Evolutionary conservation across 1,139 yeast species (phyloP).

Genomic region (Saccharomyces pastorianus): DNA sequence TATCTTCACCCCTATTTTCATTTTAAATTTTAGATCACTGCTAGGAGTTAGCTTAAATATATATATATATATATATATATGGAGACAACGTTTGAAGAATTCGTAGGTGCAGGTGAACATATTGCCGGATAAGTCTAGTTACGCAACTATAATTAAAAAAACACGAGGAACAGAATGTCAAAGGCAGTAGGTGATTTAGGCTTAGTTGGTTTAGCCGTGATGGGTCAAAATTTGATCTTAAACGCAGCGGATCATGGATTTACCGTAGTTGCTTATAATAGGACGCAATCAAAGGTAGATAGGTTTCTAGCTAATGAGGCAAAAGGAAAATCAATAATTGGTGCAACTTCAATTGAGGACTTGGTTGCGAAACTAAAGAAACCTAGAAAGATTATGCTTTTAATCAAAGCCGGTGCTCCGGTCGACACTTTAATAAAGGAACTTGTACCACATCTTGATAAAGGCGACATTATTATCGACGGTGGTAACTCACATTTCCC

Average conservation of each 20-base stretch:
- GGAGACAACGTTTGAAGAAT: background rate
- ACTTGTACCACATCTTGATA: slow-evolving; percentile 82
- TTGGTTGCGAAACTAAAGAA: slow-evolving; percentile 82
- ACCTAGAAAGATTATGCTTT: slow-evolving; percentile 90
- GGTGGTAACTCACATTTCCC: slow-evolving; percentile 99
- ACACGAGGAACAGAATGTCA: background rate
- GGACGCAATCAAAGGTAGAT: slow-evolving; percentile 93
- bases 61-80: background rate
- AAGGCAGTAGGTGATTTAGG: slow-evolving; percentile 61
- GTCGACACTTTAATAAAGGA: slow-evolving; percentile 88
- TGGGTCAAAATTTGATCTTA: slow-evolving; percentile 97
- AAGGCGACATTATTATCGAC: slow-evolving; percentile 96
- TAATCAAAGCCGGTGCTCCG: slow-evolving; percentile 95
- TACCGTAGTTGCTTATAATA: slow-evolving; percentile 96
- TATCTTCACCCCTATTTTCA: background rate
- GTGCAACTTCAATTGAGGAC: slow-evolving; percentile 90
- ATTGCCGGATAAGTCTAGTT: background rate
- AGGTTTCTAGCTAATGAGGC: slow-evolving; percentile 91
- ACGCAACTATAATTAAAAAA: background rate
- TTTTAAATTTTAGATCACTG: background rate
- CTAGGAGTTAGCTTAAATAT: background rate
- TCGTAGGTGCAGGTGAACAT: background rate
- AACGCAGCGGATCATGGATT: slow-evolving; percentile 97
- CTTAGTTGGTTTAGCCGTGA: slow-evolving; percentile 98
- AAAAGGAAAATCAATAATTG: slow-evolving; percentile 89